These are phyloP conservation scores for Malassezia sympodialis DNA, from an alignment of 1,284 basidiomycete species.

Conservation along the genomic window DNA sequence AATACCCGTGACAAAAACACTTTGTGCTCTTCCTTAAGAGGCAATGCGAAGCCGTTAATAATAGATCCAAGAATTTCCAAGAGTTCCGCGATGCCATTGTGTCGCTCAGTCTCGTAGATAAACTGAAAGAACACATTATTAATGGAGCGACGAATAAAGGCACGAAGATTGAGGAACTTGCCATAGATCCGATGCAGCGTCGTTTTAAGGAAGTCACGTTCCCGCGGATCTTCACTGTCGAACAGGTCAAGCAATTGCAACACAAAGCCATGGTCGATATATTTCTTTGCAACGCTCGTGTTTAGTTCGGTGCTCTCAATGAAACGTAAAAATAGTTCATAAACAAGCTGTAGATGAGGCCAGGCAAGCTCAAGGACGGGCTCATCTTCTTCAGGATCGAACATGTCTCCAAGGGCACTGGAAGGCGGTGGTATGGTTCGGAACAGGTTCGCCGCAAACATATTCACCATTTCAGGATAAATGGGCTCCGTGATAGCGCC, in stretches of 20 bases:
- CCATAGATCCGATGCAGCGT: constrained; percentile 98
- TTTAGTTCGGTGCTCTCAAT: constrained; percentile 98
- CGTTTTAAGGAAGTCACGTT: constrained; percentile 98
- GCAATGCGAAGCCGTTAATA: constrained; percentile 97
- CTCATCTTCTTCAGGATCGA: constrained; percentile 98
- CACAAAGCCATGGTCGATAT: constrained; percentile 93
- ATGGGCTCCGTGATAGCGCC: constrained; percentile 91
- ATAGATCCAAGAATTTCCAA: constrained; percentile 97
- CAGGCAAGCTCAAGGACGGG: constrained; percentile 97
- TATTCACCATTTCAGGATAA: constrained; percentile 97
- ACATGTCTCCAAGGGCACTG: constrained; percentile 93
- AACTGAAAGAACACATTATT: constrained; percentile 99
- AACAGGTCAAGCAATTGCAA: constrained; percentile 90
- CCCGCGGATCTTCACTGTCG: constrained; percentile 95
- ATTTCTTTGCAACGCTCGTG: constrained; percentile 92
- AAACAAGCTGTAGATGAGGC: constrained; percentile 98
- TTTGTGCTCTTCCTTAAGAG: constrained; percentile 99
- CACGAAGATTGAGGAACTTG: constrained; percentile 96
- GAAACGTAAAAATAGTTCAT: constrained; percentile 99
- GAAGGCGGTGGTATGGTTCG: constrained; percentile 98
- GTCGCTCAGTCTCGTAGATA: constrained; percentile 94
- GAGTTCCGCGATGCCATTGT: constrained; percentile 97
- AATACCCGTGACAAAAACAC: constrained; percentile 92
- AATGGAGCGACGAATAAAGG: constrained; percentile 97
- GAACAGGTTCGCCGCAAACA: constrained; percentile 86